phyloP scores from a whole-genome alignment of 1,284 basidiomycete species.

The Apiotrichum akiyoshidainum region DNA sequence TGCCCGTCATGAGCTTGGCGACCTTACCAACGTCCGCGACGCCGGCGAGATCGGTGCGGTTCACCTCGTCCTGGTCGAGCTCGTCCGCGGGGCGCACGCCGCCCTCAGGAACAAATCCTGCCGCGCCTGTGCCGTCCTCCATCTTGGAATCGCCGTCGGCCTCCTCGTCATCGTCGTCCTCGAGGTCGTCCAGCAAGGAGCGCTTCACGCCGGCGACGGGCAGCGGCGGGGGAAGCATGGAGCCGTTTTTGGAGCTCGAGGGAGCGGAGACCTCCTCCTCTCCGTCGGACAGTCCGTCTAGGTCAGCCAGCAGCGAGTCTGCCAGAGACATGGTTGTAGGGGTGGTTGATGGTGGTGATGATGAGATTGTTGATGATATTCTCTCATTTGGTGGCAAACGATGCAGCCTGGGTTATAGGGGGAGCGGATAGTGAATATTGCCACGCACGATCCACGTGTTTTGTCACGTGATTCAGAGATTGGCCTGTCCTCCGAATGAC shows the following conservation, averaged over 20 bases:
- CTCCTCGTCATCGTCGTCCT: constrained; percentile 19
- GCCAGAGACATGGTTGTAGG: constrained; percentile 49
- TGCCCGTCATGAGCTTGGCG: constrained; percentile 81
- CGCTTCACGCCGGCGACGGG: constrained; percentile 15
- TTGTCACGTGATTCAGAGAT: too few species aligned
- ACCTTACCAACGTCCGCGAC: constrained; percentile 82
- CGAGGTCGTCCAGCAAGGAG: constrained; percentile 12
- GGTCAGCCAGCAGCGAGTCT: constrained; percentile 51
- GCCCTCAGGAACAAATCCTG: constrained; percentile 74
- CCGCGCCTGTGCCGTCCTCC: constrained; percentile 39
- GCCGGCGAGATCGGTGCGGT: constrained; percentile 78
- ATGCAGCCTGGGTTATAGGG: background rate
- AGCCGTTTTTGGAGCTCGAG: background rate
- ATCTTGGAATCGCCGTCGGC: constrained; percentile 39
- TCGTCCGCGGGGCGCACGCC: constrained; percentile 90
- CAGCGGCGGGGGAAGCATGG: constrained; percentile 17
- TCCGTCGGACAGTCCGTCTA: constrained; percentile 50
- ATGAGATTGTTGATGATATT: background rate
- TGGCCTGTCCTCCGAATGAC: too few species aligned
- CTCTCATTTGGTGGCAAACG: constrained; percentile 6
- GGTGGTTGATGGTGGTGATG: constrained; percentile 3
- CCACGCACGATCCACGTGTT: too few species aligned
- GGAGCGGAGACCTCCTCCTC: constrained; percentile 19
- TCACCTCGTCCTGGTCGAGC: constrained; percentile 85
- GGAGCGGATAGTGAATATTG: background rate